phyloP scores from a whole-genome alignment of 2,329 filamentous ascomycete genomes.

The Fusarium sambucinum region DNA sequence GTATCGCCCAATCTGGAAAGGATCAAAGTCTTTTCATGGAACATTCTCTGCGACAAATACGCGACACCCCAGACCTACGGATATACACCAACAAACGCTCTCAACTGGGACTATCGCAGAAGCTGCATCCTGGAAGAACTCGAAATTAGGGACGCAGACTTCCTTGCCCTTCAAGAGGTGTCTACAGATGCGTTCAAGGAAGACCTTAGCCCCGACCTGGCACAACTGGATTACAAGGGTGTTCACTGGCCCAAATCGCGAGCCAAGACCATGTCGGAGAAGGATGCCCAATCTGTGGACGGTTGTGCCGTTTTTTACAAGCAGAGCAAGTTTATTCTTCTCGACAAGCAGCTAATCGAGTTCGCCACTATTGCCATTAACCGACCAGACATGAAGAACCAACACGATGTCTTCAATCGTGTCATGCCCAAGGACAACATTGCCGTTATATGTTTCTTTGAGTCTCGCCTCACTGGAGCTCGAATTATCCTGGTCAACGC shows the following conservation, averaged over 20 bases:
- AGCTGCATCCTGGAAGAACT: constrained; percentile 88
- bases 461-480: constrained; percentile 90
- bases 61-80: constrained; percentile 88
- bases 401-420: constrained; percentile 97
- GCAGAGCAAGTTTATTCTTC: constrained; percentile 89
- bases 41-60: constrained; percentile 94
- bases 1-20: constrained; percentile 71
- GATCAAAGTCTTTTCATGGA: constrained; percentile 91
- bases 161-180: constrained; percentile 93
- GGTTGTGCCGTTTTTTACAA: constrained; percentile 98
- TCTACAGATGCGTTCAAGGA: constrained; percentile 92
- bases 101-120: constrained; percentile 89
- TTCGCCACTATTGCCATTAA: constrained; percentile 94
- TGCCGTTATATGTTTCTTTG: constrained; percentile 89
- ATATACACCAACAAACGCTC: constrained; percentile 84
- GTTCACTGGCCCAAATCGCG: constrained; percentile 92
- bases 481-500: constrained; percentile 93
- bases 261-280: constrained; percentile 90
- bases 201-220: constrained; percentile 88
- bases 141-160: constrained; percentile 82
- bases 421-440: constrained; percentile 99
- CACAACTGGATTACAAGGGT: constrained; percentile 90
- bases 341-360: constrained; percentile 95
- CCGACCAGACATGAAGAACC: constrained; percentile 94
- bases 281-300: constrained; percentile 89